Evolutionary conservation across 805 yeast genomes (phyloP).

Genomic region (Jamesozyma lodderae): DNA sequence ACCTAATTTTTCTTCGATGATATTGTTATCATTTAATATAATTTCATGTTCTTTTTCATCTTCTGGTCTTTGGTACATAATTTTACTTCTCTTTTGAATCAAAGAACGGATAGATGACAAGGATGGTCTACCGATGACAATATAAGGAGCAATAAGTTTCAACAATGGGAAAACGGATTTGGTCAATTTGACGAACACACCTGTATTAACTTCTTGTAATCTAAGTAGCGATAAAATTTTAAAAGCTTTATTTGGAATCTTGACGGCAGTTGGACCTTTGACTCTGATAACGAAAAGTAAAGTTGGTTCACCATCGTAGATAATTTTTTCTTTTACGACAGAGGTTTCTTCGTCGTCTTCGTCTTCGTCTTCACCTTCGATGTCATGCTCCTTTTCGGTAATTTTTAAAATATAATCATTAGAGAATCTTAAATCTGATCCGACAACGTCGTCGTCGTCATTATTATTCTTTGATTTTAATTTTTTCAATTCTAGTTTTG

Average conservation of each 20-base stretch:
- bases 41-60: slow-evolving; percentile 31
- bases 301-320: slow-evolving; percentile 37
- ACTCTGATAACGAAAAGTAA: slow-evolving; percentile 61
- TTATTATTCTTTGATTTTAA: slow-evolving; percentile 15
- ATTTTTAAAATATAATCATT: slow-evolving; percentile 30
- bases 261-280: slow-evolving; percentile 54
- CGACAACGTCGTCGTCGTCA: neutral
- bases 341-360: slow-evolving; percentile 24
- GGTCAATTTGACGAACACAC: slow-evolving; percentile 62
- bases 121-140: slow-evolving; percentile 69
- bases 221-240: slow-evolving; percentile 54
- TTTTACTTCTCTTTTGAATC: slow-evolving; percentile 68
- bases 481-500: slow-evolving; percentile 40
- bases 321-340: slow-evolving; percentile 27
- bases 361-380: slow-evolving; percentile 11
- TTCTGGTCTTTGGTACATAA: slow-evolving; percentile 30
- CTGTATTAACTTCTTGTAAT: slow-evolving; percentile 51
- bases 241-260: slow-evolving; percentile 55
- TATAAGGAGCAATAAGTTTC: slow-evolving; percentile 61
- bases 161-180: slow-evolving; percentile 51
- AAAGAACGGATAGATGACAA: slow-evolving; percentile 60
- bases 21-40: slow-evolving; percentile 62
- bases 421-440: slow-evolving; percentile 22
- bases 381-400: slow-evolving; percentile 13
- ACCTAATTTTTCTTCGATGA: slow-evolving; percentile 64